phyloP scores from a whole-genome alignment of 2,329 filamentous ascomycete genomes.

The Orbilia ellipsospora region DNA sequence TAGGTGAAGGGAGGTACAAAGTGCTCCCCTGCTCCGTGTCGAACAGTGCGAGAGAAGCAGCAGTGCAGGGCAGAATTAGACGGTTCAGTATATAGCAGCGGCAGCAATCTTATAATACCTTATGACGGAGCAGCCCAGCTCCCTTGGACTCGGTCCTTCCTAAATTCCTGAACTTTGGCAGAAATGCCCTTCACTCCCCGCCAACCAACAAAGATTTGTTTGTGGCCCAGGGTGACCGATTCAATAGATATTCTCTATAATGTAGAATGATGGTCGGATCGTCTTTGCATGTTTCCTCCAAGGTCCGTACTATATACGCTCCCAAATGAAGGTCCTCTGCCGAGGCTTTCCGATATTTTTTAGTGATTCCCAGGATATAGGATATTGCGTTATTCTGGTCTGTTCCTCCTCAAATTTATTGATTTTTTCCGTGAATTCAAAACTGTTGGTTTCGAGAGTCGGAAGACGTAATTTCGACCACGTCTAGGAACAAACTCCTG shows the following conservation, averaged over 20 bases:
- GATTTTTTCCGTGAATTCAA: constrained; percentile 34
- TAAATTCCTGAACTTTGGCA: constrained; percentile 15
- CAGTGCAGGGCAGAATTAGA: constrained; percentile 24
- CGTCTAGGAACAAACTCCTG: constrained; percentile 46
- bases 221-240: constrained; percentile 26
- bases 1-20: constrained; percentile 21
- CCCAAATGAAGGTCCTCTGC: constrained; percentile 1
- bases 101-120: constrained; percentile 51
- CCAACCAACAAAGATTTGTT: constrained; percentile 26
- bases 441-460: constrained; percentile 11
- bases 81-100: constrained; percentile 21
- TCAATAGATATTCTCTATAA: constrained; percentile 45
- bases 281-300: constrained; percentile 45
- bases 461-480: constrained; percentile 36
- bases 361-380: constrained; percentile 20
- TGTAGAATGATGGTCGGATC: constrained; percentile 33
- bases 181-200: constrained; percentile 32
- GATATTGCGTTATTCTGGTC: constrained; percentile 6
- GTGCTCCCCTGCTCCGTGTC: constrained; percentile 19
- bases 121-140: constrained; percentile 35
- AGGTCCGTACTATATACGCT: constrained; percentile 16
- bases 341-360: constrained; percentile 20
- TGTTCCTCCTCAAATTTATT: constrained; percentile 14
- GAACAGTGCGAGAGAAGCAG: constrained; percentile 18
- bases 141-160: constrained; percentile 1